phyloP scores from a whole-genome alignment of 345 rosid species.

The Gossypium stocksii region DNA sequence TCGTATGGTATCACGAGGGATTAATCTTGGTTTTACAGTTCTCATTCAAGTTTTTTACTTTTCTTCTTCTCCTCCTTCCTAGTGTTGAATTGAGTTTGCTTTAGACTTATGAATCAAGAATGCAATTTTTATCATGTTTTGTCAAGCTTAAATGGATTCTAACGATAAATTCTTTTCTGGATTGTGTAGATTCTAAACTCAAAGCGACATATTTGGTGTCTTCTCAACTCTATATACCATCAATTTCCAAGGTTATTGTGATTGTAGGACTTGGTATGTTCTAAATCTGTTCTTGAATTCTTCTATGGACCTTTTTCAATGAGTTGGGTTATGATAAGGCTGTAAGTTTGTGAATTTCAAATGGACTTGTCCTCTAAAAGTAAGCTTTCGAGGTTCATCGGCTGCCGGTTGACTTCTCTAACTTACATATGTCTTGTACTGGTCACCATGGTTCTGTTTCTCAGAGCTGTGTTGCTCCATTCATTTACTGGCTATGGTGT shows the following conservation, averaged over 20 bases:
- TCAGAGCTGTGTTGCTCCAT: constrained; percentile 43
- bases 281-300: neutral
- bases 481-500: constrained; percentile 31
- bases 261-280: neutral
- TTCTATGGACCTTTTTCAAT: neutral
- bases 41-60: neutral
- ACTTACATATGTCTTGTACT: constrained; percentile 57
- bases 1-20: neutral
- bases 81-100: neutral
- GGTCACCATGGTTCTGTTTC: constrained; percentile 43
- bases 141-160: neutral
- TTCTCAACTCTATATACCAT: neutral
- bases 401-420: constrained; percentile 33
- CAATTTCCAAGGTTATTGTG: neutral
- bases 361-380: constrained; percentile 33
- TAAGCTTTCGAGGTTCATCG: constrained; percentile 31
- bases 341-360: constrained; percentile 17
- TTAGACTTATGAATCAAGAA: neutral
- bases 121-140: neutral
- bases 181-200: constrained; percentile 10
- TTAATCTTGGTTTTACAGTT: neutral
- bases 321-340: constrained; percentile 11
- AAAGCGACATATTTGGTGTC: neutral
- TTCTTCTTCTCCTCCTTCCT: neutral
- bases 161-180: neutral